phyloP scores from a whole-genome alignment of 371 early-diverging fungal species.

The Saksenaea vasiformis region DNA sequence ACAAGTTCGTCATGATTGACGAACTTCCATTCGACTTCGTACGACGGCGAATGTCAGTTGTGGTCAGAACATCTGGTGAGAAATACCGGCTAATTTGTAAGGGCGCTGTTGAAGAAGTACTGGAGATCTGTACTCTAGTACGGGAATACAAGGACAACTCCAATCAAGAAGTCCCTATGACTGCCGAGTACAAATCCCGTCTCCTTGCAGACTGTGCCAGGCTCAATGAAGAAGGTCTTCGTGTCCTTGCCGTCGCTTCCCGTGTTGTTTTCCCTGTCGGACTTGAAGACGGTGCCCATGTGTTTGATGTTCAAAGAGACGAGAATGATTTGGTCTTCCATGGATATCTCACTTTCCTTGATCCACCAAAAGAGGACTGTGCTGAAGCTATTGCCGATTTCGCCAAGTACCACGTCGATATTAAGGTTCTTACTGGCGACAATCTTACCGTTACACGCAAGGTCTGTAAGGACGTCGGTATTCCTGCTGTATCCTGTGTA shows the following conservation, averaged over 20 bases:
- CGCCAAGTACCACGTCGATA: constrained; percentile 77
- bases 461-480: constrained; percentile 24
- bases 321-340: constrained; percentile 79
- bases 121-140: constrained; percentile 24
- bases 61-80: constrained; percentile 13
- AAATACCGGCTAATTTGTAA: constrained; percentile 34
- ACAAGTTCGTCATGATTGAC: constrained; percentile 23
- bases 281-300: constrained; percentile 33
- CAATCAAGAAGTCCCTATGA: constrained; percentile 51
- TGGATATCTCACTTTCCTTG: constrained; percentile 87
- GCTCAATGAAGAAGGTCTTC: constrained; percentile 92
- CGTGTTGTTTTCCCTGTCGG: constrained; percentile 64
- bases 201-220: constrained; percentile 77
- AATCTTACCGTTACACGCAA: constrained; percentile 90
- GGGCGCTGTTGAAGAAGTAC: constrained; percentile 43
- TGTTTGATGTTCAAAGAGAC: constrained; percentile 67
- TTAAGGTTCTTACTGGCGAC: constrained; percentile 96
- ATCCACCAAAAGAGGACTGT: constrained; percentile 97
- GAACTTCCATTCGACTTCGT: constrained; percentile 51
- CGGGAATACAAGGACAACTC: constrained; percentile 18
- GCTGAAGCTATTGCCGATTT: constrained; percentile 95
- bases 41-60: constrained; percentile 44
- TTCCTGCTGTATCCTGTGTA: constrained; percentile 44
- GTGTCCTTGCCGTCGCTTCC: constrained; percentile 92
- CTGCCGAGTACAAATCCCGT: constrained; percentile 55